Evolutionary conservation across 2,329 filamentous ascomycete genomes (phyloP).

Genomic region (Phaeosphaeriaceae sp.): DNA sequence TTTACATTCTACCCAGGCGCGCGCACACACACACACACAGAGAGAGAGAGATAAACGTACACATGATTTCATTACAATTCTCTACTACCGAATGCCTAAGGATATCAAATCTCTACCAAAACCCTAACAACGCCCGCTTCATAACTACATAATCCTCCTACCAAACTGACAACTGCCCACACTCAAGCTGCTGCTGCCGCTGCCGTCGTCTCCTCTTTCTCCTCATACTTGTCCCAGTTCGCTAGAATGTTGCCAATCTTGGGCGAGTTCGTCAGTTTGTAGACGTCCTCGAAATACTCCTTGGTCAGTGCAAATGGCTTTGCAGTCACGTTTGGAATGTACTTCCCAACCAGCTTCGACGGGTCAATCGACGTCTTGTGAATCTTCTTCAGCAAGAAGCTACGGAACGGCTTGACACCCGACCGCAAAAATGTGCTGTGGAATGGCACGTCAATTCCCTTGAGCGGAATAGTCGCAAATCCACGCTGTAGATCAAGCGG

Average conservation of each 20-base stretch:
- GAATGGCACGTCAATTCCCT: constrained; percentile 98
- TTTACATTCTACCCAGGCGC: too few relatives aligned
- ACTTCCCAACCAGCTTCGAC: constrained; percentile 95
- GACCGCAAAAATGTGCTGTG: constrained; percentile 98
- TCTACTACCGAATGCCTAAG: constrained; percentile 6
- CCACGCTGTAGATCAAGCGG: constrained; percentile 92
- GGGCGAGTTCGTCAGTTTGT: constrained; percentile 83
- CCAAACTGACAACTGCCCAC: not conserved
- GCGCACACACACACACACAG: too few relatives aligned
- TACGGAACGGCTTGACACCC: constrained; percentile 98
- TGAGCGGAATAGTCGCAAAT: constrained; percentile 94
- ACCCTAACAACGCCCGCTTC: constrained; percentile 15
- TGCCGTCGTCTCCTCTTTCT: constrained; percentile 37
- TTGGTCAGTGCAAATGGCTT: constrained; percentile 93
- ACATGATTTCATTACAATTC: constrained; percentile 3
- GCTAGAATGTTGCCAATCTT: constrained; percentile 80
- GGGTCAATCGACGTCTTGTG: constrained; percentile 99
- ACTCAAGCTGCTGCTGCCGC: constrained; percentile 13
- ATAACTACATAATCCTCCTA: constrained; percentile 3
- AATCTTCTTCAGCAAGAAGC: constrained; percentile 99
- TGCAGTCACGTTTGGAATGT: constrained; percentile 98
- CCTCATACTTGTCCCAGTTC: constrained; percentile 68
- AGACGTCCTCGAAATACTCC: constrained; percentile 99
- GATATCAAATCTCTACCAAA: constrained; percentile 26
- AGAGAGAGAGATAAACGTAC: too few relatives aligned